Base-by-base conservation (phyloP, 1,139 yeast species). In the Taphrina sp. region DNA sequence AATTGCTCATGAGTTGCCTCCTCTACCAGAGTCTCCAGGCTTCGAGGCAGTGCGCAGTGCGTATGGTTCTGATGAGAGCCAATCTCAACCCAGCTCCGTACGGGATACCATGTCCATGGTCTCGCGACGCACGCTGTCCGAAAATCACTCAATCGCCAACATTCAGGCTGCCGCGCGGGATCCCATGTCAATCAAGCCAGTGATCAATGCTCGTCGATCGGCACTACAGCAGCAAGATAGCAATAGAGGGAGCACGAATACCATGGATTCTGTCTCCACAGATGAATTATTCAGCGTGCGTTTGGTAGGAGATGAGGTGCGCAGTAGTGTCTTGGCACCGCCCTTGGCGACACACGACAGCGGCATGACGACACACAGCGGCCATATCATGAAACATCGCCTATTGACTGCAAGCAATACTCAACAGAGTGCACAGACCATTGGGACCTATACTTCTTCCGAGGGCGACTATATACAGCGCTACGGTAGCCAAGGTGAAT, bases 241-340 rank as follows among this genome's bases (percentile, higher is more conserved):
- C 8, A 17, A 36, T n/a, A 26, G 51, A 22, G 44, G 26, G 5
- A 20, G 33, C 14, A 45, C 41, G 12, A 31, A 38, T 7, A 55
- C 52, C 8, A 14, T 54, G 42, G 53, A 38, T 17, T 38, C 52
- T 24, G 58, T 49, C 19, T 39, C 58, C 10, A 37, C 49, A 14
- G 55, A 44, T 38, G 59, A 57, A 26, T 17, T 55, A 3, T 57
- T 52, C 43, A 57, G 55, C 20, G 49, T 54, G 10, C 34, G 49
- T 20, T 36, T 52, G 29, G 43, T 42, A 10, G 49, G 49, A 2
- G 10, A 26, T 7, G 43, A 34, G 8, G 12, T 31, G 20, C 43
- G 24, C 14, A 22, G 14, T 22, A 19, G 23, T 14, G 42, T 31
- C 19, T 10, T 52, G 29, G 49, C 42, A 8, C 56, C 56, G 2